Conservation (phyloP, 805 yeast species). For the Osmozyma mogii region DNA sequence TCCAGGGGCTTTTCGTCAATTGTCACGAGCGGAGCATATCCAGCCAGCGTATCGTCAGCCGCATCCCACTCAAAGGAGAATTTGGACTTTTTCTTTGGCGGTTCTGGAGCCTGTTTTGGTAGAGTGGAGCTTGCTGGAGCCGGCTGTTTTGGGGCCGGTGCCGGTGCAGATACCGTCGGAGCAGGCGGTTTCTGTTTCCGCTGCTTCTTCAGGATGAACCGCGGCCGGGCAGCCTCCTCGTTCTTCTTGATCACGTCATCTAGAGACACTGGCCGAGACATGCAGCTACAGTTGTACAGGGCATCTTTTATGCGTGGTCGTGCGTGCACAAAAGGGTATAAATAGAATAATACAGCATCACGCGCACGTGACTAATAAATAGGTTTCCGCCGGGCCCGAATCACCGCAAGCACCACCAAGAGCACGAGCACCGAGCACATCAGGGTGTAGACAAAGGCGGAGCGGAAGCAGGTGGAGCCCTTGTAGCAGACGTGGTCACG, state of each 20-base stretch:
- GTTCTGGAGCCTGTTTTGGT: background rate
- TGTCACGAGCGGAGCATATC: constrained; percentile 34
- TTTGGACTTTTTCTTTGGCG: constrained; percentile 13
- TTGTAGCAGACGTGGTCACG: constrained; percentile 13
- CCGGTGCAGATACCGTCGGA: constrained; percentile 1
- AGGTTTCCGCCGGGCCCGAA: no score
- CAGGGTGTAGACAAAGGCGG: constrained; percentile 21
- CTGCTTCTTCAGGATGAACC: constrained; percentile 10
- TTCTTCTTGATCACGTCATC: constrained; percentile 10
- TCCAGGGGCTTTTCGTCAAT: constrained; percentile 12
- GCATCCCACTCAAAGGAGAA: constrained; percentile 66
- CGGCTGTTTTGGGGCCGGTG: background rate
- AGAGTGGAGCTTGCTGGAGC: constrained; percentile 1
- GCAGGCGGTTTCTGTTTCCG: constrained; percentile 1
- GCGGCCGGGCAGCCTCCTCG: constrained; percentile 6
- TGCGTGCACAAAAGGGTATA: no score
- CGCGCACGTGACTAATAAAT: no score
- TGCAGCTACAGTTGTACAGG: no score
- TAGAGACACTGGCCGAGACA: constrained; percentile 12
- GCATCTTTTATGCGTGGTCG: no score
- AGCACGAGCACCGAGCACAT: constrained; percentile 15
- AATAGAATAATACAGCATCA: no score
- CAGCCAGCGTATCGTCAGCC: constrained; percentile 55
- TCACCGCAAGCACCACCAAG: constrained; percentile 11
- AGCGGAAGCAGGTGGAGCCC: constrained; percentile 23